Evolutionary conservation across 1,139 yeast genomes (phyloP).

Genomic region (Candida buenavistaensis): DNA sequence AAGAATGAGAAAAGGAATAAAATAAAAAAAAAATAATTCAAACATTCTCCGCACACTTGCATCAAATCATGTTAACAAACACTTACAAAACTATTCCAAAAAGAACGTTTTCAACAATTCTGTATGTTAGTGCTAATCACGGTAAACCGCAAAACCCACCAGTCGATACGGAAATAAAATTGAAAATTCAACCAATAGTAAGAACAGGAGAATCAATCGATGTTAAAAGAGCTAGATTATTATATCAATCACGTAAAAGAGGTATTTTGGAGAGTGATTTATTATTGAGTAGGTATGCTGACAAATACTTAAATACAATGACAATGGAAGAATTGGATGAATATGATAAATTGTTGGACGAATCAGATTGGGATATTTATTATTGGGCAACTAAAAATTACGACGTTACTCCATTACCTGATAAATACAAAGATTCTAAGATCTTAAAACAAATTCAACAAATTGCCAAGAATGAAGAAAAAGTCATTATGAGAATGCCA

Average conservation of each 20-base stretch:
- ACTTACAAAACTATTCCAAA: neutral
- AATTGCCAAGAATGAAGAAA: slow-evolving; percentile 70
- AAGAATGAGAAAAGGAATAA: too few species aligned
- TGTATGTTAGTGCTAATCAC: slow-evolving; percentile 27
- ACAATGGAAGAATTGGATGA: slow-evolving; percentile 73
- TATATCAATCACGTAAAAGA: slow-evolving; percentile 91
- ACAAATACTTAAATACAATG: slow-evolving; percentile 62
- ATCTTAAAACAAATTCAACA: slow-evolving; percentile 69
- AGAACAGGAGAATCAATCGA: slow-evolving; percentile 75
- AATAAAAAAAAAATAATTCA: neutral
- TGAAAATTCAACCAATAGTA: slow-evolving; percentile 72
- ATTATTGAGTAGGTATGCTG: slow-evolving; percentile 81
- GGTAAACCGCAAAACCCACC: slow-evolving; percentile 50
- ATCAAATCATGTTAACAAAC: slow-evolving; percentile 3
- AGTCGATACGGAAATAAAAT: slow-evolving; percentile 23
- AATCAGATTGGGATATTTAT: slow-evolving; percentile 97
- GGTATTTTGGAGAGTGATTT: slow-evolving; percentile 94
- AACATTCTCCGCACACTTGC: neutral
- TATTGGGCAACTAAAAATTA: slow-evolving; percentile 94
- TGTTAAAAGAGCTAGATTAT: slow-evolving; percentile 77
- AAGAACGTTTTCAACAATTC: slow-evolving; percentile 14
- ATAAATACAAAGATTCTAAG: slow-evolving; percentile 70
- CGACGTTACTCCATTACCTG: slow-evolving; percentile 82
- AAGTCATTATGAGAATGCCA: slow-evolving; percentile 86
- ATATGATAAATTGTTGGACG: slow-evolving; percentile 83